Conservation (phyloP, 2,329 filamentous ascomycete genomes). For the Fusarium citri region DNA sequence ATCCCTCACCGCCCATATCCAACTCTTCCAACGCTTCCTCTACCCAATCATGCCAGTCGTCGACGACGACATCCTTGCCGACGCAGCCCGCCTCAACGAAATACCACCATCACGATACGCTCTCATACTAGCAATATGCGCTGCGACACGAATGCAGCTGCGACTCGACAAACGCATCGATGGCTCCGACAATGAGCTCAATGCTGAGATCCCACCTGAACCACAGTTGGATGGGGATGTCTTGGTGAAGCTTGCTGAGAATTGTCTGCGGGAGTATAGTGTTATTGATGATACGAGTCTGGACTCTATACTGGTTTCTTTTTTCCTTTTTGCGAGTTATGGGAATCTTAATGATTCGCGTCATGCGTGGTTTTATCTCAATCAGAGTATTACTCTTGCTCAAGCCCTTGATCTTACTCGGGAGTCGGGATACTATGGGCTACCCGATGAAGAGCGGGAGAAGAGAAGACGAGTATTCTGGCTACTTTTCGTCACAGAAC, state of each 20-base stretch:
- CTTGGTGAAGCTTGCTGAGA: conserved; percentile 45
- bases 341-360: conserved; percentile 46
- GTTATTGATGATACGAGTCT: conserved; percentile 46
- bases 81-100: conserved; percentile 42
- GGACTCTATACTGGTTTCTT: conserved; percentile 47
- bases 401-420: conserved; percentile 45
- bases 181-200: conserved; percentile 18
- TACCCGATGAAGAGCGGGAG: conserved; percentile 43
- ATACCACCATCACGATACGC: conserved; percentile 46
- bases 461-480: conserved; percentile 49
- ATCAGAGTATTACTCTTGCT: conserved; percentile 49
- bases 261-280: conserved; percentile 43
- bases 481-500: conserved; percentile 51
- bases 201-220: conserved; percentile 34
- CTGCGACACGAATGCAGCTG: conserved; percentile 48
- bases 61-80: conserved; percentile 45
- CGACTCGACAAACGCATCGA: conserved; percentile 39
- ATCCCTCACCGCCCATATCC: conserved; percentile 45
- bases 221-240: conserved; percentile 44
- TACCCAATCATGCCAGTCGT: conserved; percentile 51
- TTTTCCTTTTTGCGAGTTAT: conserved; percentile 49
- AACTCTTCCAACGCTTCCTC: conserved; percentile 47
- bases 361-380: conserved; percentile 50
- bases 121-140: conserved; percentile 46
- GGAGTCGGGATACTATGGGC: conserved; percentile 42